Conservation (phyloP, 176 grass and related monocot genomes). For the Oryza meyeriana region DNA sequence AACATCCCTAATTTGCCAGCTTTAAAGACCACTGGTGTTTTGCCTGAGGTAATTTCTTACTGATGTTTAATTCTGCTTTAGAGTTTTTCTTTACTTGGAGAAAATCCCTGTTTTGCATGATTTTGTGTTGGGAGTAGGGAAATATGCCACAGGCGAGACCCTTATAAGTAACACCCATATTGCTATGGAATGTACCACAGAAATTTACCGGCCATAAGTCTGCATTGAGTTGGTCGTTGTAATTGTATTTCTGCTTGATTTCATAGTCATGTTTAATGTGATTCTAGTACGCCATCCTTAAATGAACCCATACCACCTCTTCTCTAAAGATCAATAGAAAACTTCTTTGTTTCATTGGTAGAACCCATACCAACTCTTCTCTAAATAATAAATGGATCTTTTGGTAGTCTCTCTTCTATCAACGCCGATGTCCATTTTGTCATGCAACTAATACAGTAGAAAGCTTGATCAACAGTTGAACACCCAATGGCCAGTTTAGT, state of each 20-base stretch:
- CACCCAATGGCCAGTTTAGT: neutral
- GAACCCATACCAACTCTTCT: neutral
- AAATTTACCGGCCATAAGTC: neutral
- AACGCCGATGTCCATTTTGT: neutral
- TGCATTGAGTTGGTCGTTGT: neutral
- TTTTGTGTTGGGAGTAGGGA: neutral
- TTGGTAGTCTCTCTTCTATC: neutral
- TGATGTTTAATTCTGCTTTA: conserved; percentile 1
- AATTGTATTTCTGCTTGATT: neutral
- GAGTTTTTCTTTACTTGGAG: neutral
- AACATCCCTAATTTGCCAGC: conserved; percentile 70
- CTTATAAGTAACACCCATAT: neutral
- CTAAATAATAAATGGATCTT: neutral
- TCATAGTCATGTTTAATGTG: neutral
- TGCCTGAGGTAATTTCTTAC: conserved; percentile 80
- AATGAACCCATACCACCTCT: too few species aligned
- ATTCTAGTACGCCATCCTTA: neutral
- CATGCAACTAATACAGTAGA: conserved; percentile 1
- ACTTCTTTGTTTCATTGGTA: neutral
- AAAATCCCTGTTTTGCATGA: neutral
- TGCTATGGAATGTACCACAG: neutral
- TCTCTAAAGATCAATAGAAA: neutral
- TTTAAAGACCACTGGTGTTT: conserved; percentile 84
- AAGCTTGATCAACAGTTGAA: neutral
- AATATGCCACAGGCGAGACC: neutral